Evolutionary conservation across 495 filamentous ascomycete species (phyloP).

Genomic region (Xylaria curta): DNA sequence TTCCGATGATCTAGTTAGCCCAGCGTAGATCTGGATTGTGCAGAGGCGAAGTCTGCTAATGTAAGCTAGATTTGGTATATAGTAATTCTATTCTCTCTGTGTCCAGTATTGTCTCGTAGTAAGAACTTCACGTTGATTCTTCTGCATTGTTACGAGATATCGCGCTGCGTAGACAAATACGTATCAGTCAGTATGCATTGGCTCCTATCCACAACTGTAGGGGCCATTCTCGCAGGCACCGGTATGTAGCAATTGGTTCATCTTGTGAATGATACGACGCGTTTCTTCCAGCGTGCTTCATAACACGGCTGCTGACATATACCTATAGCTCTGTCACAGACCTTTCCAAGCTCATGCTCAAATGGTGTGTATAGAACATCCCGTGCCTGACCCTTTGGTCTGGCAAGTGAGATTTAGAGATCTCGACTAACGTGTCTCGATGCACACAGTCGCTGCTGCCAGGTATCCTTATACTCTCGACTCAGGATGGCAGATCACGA

Average conservation of each 20-base stretch:
- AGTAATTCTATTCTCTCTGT: neutral
- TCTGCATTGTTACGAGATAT: neutral
- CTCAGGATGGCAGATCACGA: constrained; percentile 42
- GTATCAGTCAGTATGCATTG: constrained; percentile 13
- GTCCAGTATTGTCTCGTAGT: neutral
- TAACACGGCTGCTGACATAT: neutral
- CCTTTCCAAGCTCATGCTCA: constrained; percentile 40
- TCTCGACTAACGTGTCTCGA: neutral
- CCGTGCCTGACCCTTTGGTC: neutral
- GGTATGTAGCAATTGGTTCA: constrained; percentile 27
- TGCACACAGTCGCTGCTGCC: constrained; percentile 30
- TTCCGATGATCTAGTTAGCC: constrained; percentile 13
- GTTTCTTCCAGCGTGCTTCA: neutral
- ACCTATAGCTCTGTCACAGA: constrained; percentile 34
- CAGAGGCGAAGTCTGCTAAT: neutral
- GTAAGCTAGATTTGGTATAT: neutral
- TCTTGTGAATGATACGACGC: neutral
- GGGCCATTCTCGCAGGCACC: constrained; percentile 33
- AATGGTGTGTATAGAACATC: constrained; percentile 17
- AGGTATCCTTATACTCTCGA: constrained; percentile 39
- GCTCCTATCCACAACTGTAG: constrained; percentile 9
- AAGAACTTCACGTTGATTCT: neutral
- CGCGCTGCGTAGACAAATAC: neutral
- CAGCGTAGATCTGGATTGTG: neutral
- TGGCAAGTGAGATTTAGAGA: neutral